Percentiles rank a stretch among this genome's conserved stretches.
These are phyloP conservation scores for Neonectria coccinea DNA, from an alignment of 2,329 filamentous ascomycete species.

Conservation along the genomic window DNA sequence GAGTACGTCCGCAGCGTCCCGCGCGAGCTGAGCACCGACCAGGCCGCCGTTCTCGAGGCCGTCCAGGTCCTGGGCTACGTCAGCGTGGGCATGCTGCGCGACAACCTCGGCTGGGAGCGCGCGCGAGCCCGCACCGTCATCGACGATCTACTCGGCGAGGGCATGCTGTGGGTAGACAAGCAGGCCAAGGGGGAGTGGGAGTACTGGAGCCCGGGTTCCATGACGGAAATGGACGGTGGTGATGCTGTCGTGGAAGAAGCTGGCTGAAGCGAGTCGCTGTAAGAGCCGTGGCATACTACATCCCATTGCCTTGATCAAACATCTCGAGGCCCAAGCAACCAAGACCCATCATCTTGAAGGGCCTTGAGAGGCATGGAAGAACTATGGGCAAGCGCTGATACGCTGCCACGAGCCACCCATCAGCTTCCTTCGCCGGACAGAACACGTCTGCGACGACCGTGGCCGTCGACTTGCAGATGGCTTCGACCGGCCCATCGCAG, in stretches of 20 bases:
- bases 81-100: constrained; percentile 86
- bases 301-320: not conserved
- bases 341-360: not conserved
- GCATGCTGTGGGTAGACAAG: constrained; percentile 93
- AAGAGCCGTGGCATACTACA: not conserved
- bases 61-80: constrained; percentile 92
- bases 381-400: not conserved
- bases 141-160: constrained; percentile 88
- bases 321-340: not conserved
- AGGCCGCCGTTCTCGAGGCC: constrained; percentile 90
- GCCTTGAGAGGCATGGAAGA: too few relatives aligned
- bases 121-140: constrained; percentile 89
- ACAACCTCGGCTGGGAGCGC: constrained; percentile 87
- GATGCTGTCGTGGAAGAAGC: constrained; percentile 25
- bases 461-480: not conserved
- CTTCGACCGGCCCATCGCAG: not conserved
- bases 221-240: constrained; percentile 59
- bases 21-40: constrained; percentile 94
- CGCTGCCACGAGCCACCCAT: too few relatives aligned
- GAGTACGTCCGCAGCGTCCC: constrained; percentile 93
- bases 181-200: constrained; percentile 84
- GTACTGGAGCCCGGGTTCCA: constrained; percentile 90
- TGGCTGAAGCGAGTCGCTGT: constrained; percentile 28
- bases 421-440: not conserved
- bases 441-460: not conserved